phyloP scores from a whole-genome alignment of 768 basidiomycete species.

The Tylopilus subfusipes region DNA sequence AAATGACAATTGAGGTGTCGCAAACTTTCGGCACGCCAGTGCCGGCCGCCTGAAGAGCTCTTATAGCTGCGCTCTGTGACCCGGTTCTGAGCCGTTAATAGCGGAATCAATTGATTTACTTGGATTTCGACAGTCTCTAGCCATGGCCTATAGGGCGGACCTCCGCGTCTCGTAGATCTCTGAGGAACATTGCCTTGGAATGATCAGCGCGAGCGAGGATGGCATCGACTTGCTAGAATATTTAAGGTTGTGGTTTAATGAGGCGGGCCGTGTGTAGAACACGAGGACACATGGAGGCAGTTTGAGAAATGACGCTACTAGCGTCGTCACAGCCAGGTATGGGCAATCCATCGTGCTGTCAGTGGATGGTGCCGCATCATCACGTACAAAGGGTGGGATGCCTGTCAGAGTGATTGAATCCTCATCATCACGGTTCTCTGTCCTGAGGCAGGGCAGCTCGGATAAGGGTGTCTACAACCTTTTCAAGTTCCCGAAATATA shows the following conservation, averaged over 20 bases:
- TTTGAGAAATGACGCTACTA: neutral
- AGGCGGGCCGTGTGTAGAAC: conserved; percentile 88
- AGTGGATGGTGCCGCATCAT: no score
- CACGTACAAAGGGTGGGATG: no score
- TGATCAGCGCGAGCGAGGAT: neutral
- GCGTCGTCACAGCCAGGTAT: conserved; percentile 11
- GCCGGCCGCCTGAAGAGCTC: no score
- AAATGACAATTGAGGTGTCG: no score
- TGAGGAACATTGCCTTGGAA: conserved; percentile 81
- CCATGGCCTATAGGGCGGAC: conserved; percentile 83
- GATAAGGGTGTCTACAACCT: conserved; percentile 43
- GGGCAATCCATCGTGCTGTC: no score
- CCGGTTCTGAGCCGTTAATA: no score
- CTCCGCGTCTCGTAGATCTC: conserved; percentile 76
- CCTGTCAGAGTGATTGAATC: no score
- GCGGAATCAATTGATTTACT: neutral
- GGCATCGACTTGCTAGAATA: conserved; percentile 58
- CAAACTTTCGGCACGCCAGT: no score
- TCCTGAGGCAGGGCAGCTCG: conserved; percentile 19
- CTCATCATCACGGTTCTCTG: conserved; percentile 11
- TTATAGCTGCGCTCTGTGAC: no score
- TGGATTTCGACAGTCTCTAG: conserved; percentile 51
- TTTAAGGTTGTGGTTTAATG: conserved; percentile 75
- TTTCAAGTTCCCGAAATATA: conserved; percentile 91
- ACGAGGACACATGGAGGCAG: conserved; percentile 60